Base-by-base conservation (phyloP, 176 grass and related monocot species). In the Tillandsia leiboldiana region DNA sequence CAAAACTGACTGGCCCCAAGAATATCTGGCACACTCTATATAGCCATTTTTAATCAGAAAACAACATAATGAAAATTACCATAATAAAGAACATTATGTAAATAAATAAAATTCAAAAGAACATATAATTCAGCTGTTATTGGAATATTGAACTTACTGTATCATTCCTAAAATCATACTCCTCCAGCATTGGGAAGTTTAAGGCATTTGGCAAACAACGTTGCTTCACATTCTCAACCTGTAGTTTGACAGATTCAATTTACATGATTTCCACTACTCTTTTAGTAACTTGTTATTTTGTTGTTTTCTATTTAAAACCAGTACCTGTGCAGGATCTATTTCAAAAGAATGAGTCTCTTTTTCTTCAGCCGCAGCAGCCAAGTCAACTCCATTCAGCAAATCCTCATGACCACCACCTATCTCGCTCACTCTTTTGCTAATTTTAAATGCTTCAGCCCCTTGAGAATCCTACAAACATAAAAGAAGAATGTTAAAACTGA, bases 121-220 rank as follows among this genome's bases (percentile, higher is more conserved):
- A 70, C 8, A 75, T 42, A 42, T 42, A 42, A 42, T 42, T 42
- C 33, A 42, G 33, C 33, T 42, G 33, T 42, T 42, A 42, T 42
- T 42, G 33, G 7, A 42, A 42, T 42, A 42, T 42, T 42, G 33
- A 42, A 71, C 78, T 87, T 78, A 94, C 90, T 20, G 83, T 90
- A 77, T 94, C 90, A 75, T 94, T 94, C 79, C 90, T 87, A 75
- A 94, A 94, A 87, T 94, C 90, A 75, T 94, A 94, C 72, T 94
- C 90, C 81, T 94, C 90, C 42, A 94, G 78, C 90, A 94, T 94
- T 49, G 90, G 90, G 11, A 84, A 94, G 78, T 94, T 94, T 69
- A 94, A 73, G 67, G 86, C 90, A 90, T 90, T 94, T 22, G 90
- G 90, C 73, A 94, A 87, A 72, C 90, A 94, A 18, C 81, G 75